These are phyloP conservation scores for Porcisia deanei DNA, from an alignment of 208 protist species.

Conservation along the genomic window DNA sequence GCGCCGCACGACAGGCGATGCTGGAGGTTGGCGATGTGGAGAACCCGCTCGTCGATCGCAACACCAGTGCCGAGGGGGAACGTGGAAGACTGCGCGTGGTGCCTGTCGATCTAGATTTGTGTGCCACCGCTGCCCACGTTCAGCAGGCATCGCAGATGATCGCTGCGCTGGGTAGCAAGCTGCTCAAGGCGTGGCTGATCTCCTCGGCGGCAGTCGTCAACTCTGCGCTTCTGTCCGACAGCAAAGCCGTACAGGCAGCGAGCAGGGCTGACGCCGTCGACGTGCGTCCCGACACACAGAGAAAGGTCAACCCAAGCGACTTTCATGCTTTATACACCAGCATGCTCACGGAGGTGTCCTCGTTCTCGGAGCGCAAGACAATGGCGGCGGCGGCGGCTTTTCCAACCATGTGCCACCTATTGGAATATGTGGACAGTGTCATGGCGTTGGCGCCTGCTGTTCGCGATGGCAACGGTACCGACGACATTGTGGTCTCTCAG, in stretches of 20 bases:
- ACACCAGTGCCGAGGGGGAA: background rate
- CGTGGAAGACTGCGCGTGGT: background rate
- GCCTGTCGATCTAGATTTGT: constrained; percentile 16
- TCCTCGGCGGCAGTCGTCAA: background rate
- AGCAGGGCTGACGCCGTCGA: background rate
- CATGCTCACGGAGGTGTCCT: constrained; percentile 71
- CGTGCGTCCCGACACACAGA: constrained; percentile 49
- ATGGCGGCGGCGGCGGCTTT: constrained; percentile 56
- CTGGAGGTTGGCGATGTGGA: background rate
- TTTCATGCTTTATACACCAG: constrained; percentile 68
- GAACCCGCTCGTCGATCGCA: background rate
- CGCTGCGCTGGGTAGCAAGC: constrained; percentile 22
- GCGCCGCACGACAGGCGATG: constrained; percentile 3
- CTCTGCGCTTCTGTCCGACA: background rate
- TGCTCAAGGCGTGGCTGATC: constrained; percentile 17
- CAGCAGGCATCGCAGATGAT: constrained; percentile 30
- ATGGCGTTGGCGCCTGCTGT: background rate
- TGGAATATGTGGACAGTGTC: constrained; percentile 47
- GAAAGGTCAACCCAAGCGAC: constrained; percentile 69
- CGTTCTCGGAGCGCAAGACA: constrained; percentile 55
- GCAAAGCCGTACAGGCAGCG: background rate
- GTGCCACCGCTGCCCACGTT: constrained; percentile 20
- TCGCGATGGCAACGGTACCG: background rate
- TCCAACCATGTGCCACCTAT: constrained; percentile 63
- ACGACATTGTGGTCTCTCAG: background rate